Conservation (phyloP, 768 basidiomycete species). For the Boletus barrowsii region DNA sequence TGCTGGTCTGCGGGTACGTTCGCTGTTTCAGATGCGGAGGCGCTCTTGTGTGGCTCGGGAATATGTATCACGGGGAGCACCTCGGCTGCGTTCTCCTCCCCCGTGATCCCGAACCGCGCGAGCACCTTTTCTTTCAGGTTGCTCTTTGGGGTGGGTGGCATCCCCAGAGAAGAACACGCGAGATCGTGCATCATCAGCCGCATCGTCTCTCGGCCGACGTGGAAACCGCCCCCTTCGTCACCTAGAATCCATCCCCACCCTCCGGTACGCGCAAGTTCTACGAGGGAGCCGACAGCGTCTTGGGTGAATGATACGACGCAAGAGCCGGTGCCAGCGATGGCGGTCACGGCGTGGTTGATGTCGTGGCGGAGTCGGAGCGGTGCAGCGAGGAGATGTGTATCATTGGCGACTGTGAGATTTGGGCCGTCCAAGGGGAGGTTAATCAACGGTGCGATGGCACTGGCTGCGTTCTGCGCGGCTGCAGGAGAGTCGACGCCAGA, state of each 20-base stretch:
- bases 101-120: constrained; percentile 50
- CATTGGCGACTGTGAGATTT: constrained; percentile 66
- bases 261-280: constrained; percentile 67
- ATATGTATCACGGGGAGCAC: constrained; percentile 62
- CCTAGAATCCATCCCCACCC: constrained; percentile 87
- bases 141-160: constrained; percentile 15
- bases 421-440: constrained; percentile 50
- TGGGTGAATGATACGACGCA: constrained; percentile 66
- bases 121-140: constrained; percentile 49
- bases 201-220: constrained; percentile 73
- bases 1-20: constrained; percentile 25
- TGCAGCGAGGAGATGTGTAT: constrained; percentile 80
- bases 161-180: constrained; percentile 45
- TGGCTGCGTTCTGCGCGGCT: constrained; percentile 54
- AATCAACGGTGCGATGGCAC: constrained; percentile 54
- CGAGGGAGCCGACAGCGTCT: constrained; percentile 36
- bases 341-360: constrained; percentile 61
- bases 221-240: constrained; percentile 80
- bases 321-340: constrained; percentile 81
- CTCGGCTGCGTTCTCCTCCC: constrained; percentile 49
- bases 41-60: constrained; percentile 43
- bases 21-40: too few species aligned
- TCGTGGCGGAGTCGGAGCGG: constrained; percentile 64
- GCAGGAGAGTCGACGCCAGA: constrained; percentile 77
- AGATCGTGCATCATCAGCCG: constrained; percentile 61